Percentiles rank a stretch among this genome's conserved stretches.
These are phyloP conservation scores for Acanthamoeba lenticulata DNA, from an alignment of 208 protist species.

Conservation along the genomic window DNA sequence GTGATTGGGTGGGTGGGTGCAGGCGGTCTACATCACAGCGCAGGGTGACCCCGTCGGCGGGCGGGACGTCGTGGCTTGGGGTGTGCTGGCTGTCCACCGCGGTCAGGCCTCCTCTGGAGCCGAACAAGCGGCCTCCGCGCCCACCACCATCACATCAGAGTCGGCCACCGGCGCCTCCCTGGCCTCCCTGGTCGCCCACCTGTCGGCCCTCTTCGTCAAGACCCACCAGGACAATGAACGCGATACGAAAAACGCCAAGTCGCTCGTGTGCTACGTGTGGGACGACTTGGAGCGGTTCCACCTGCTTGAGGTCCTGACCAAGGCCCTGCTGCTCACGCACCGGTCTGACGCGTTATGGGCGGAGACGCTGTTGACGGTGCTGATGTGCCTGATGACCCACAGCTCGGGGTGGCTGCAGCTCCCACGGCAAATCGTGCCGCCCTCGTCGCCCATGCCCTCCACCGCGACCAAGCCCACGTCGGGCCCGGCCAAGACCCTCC, in stretches of 20 bases:
- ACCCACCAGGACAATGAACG: not conserved
- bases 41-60: not conserved
- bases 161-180: not conserved
- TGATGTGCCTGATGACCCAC: constrained; percentile 19
- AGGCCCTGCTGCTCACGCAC: not conserved
- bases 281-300: not conserved
- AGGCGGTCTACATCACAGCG: not conserved
- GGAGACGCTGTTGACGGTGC: not conserved
- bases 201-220: not conserved
- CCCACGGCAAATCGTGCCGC: not conserved
- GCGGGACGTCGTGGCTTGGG: not conserved
- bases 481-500: not conserved
- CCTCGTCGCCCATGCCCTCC: not conserved
- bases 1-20: not conserved
- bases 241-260: not conserved
- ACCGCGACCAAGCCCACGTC: not conserved
- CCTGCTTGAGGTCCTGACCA: not conserved
- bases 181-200: not conserved
- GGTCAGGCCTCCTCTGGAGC: too few species aligned
- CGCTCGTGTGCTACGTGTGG: not conserved
- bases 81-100: not conserved
- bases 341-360: not conserved
- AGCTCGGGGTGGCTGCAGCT: not conserved
- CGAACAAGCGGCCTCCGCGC: too few species aligned
- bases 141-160: not conserved